These are phyloP conservation scores for Saussurea involucrata DNA, from an alignment of 129 eudicot genomes.

Conservation along the genomic window DNA sequence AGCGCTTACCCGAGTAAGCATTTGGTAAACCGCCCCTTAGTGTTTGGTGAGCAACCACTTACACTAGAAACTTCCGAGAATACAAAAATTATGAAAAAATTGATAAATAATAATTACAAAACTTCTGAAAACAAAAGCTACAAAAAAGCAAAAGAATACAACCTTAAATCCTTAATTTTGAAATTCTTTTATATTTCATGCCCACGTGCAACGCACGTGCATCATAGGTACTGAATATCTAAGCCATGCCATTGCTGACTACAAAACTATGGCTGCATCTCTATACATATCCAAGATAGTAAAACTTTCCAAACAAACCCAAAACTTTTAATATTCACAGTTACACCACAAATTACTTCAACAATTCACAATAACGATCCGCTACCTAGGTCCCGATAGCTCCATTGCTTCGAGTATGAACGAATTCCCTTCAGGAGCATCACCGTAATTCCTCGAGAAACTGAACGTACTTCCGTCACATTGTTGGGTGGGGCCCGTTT, in stretches of 20 bases:
- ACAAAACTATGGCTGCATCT: slow-evolving; percentile 24
- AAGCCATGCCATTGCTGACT: slow-evolving; percentile 14
- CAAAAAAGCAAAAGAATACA: neutral
- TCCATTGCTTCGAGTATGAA: slow-evolving; percentile 77
- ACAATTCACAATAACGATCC: neutral
- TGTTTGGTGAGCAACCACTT: too few species aligned
- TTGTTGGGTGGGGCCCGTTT: slow-evolving; percentile 32
- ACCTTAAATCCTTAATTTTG: neutral
- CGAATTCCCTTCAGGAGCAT: slow-evolving; percentile 54
- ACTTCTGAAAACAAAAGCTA: too few species aligned
- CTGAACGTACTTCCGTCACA: slow-evolving; percentile 40
- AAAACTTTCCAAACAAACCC: slow-evolving; percentile 11
- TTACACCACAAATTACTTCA: slow-evolving; percentile 2
- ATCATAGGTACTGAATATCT: slow-evolving; percentile 3
- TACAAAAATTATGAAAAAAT: too few species aligned
- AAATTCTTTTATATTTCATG: neutral
- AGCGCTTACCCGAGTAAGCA: too few species aligned
- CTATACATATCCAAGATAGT: slow-evolving; percentile 4
- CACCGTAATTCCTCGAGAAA: slow-evolving; percentile 49
- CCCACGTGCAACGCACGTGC: slow-evolving; percentile 17
- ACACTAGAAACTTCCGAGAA: too few species aligned
- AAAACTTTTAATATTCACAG: slow-evolving; percentile 26
- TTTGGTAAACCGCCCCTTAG: too few species aligned
- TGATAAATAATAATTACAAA: too few species aligned
- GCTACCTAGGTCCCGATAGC: slow-evolving; percentile 83